phyloP scores from a whole-genome alignment of 1,139 yeast species.

The Yamadazyma buinensis region DNA sequence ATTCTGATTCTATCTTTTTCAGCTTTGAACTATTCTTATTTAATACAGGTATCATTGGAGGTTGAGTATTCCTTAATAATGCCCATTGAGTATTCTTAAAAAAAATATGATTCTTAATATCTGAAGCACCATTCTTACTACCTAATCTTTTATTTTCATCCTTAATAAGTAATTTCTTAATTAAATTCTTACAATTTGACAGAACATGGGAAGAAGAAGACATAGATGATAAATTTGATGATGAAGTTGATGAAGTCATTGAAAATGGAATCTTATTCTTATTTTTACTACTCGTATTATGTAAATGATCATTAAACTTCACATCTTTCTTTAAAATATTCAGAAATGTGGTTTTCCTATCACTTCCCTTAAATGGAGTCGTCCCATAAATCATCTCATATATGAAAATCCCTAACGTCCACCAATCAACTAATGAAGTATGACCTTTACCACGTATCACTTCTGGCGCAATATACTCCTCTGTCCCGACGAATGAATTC shows the following conservation, averaged over 20 bases:
- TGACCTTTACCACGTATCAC: slow-evolving; percentile 97
- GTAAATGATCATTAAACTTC: slow-evolving; percentile 37
- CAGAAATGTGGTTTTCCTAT: slow-evolving; percentile 83
- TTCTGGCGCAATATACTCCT: slow-evolving; percentile 97
- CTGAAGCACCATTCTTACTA: slow-evolving; percentile 91
- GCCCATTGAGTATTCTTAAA: slow-evolving; percentile 97
- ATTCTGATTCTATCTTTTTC: slow-evolving; percentile 36
- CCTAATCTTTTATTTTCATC: slow-evolving; percentile 89
- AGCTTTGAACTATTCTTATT: slow-evolving; percentile 39
- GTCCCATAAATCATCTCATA: slow-evolving; percentile 95
- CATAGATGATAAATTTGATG: too few relatives aligned
- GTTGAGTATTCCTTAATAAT: slow-evolving; percentile 79
- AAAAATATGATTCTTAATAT: slow-evolving; percentile 83
- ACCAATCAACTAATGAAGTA: slow-evolving; percentile 98
- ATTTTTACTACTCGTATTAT: slow-evolving; percentile 7
- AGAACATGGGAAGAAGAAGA: too few relatives aligned
- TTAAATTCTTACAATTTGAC: slow-evolving; percentile 71
- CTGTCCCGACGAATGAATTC: slow-evolving; percentile 96
- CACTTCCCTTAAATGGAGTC: slow-evolving; percentile 92
- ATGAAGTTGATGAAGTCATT: too few relatives aligned
- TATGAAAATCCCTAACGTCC: slow-evolving; percentile 91
- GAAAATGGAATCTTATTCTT: too few relatives aligned
- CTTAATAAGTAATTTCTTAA: slow-evolving; percentile 77
- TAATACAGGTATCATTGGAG: slow-evolving; percentile 90
- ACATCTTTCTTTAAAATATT: slow-evolving; percentile 84